Evolutionary conservation across 495 filamentous ascomycete species (phyloP).

Genomic region (Parathielavia appendiculata): DNA sequence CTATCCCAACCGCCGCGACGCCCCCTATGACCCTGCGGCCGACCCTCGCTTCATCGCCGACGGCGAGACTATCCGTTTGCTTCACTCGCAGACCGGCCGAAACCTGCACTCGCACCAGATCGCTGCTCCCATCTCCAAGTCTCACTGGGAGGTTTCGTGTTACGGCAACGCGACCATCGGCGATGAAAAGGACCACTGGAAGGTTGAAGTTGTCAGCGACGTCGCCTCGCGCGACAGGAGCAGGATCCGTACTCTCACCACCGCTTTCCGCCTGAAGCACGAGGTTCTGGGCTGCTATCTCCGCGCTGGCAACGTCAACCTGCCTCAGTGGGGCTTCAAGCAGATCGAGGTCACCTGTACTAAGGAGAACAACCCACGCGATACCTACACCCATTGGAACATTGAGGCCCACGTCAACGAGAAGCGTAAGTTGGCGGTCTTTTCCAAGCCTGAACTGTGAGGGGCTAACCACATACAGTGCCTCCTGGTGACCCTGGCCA

Average conservation of each 20-base stretch:
- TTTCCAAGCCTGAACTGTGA: neutral
- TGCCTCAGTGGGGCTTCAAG: slow-evolving; percentile 99
- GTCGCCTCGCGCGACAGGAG: slow-evolving; percentile 79
- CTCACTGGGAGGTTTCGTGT: slow-evolving; percentile 84
- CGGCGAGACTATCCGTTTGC: slow-evolving; percentile 74
- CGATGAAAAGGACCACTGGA: slow-evolving; percentile 98
- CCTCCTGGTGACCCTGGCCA: slow-evolving; percentile 85
- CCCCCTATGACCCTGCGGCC: slow-evolving; percentile 65
- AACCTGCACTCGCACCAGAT: slow-evolving; percentile 94
- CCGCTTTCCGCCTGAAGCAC: slow-evolving; percentile 85
- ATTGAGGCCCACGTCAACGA: slow-evolving; percentile 94
- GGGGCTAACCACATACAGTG: slow-evolving; percentile 51
- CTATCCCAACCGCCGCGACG: slow-evolving; percentile 77
- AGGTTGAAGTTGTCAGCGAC: slow-evolving; percentile 84
- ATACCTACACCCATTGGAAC: slow-evolving; percentile 98
- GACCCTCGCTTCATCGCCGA: slow-evolving; percentile 70
- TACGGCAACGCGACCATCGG: slow-evolving; percentile 97
- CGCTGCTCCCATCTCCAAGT: slow-evolving; percentile 81
- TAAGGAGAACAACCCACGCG: slow-evolving; percentile 87
- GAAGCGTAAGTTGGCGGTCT: slow-evolving; percentile 61
- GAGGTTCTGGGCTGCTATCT: slow-evolving; percentile 84
- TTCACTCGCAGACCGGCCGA: slow-evolving; percentile 92
- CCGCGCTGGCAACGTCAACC: slow-evolving; percentile 89
- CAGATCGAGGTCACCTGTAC: slow-evolving; percentile 96
- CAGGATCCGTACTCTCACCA: slow-evolving; percentile 86